A percentile compares a stretch with the other conserved stretches of the same genome.
These are phyloP conservation scores for Yamadazyma buinensis DNA, from an alignment of 1,139 yeast genomes.

Conservation along the genomic window DNA sequence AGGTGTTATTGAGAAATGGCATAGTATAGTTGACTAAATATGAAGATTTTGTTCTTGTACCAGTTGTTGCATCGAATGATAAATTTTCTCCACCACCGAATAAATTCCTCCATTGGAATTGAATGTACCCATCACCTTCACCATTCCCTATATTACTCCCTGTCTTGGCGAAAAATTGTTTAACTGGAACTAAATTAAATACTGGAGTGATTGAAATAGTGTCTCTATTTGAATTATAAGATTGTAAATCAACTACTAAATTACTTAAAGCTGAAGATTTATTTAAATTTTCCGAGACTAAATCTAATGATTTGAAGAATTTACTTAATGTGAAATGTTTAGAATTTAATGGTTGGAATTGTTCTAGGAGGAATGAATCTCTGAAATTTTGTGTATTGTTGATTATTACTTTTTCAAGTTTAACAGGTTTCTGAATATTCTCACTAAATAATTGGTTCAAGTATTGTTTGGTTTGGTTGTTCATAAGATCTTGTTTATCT, in stretches of 20 bases:
- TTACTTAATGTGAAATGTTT: constrained; percentile 30
- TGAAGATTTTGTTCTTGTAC: constrained; percentile 77
- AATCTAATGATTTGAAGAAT: constrained; percentile 39
- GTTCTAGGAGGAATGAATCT: constrained; percentile 47
- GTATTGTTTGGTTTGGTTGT: constrained; percentile 36
- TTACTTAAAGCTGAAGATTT: constrained; percentile 45
- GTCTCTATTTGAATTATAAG: constrained; percentile 16
- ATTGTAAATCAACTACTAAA: constrained; percentile 37
- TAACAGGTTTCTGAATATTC: constrained; percentile 42
- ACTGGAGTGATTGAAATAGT: constrained; percentile 50
- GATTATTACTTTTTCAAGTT: constrained; percentile 47
- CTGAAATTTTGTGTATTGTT: constrained; percentile 53
- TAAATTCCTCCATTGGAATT: constrained; percentile 69
- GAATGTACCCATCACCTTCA: constrained; percentile 89
- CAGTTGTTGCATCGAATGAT: constrained; percentile 71
- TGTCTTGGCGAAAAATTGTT: constrained; percentile 71
- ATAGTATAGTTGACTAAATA: constrained; percentile 59
- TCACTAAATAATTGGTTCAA: constrained; percentile 41
- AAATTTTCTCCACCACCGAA: constrained; percentile 88
- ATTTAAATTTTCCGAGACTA: constrained; percentile 37
- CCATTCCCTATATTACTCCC: constrained; percentile 96
- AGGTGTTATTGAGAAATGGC: constrained; percentile 55
- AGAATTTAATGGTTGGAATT: constrained; percentile 48
- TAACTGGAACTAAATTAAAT: constrained; percentile 57
- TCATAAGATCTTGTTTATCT: constrained; percentile 30